Evolutionary conservation across 208 protist species (phyloP).

Genomic region (Porcisia hertigi): DNA sequence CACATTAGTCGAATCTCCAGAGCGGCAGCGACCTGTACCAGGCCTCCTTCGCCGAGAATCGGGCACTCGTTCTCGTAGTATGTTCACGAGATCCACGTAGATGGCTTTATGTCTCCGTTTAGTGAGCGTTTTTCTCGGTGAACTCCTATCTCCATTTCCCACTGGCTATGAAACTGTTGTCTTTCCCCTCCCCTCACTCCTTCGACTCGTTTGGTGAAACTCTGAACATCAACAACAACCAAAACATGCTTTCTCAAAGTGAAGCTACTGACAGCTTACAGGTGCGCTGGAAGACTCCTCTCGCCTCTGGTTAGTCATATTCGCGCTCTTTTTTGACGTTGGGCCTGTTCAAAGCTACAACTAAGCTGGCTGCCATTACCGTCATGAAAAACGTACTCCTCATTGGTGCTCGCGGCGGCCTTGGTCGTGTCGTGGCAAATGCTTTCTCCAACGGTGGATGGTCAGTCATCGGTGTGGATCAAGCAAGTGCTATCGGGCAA

Average conservation of each 20-base stretch:
- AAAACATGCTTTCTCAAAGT: too few relatives aligned
- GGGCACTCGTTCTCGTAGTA: neutral
- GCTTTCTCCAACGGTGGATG: conserved; percentile 26
- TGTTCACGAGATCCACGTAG: neutral
- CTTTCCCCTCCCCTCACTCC: too few relatives aligned
- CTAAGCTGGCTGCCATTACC: neutral
- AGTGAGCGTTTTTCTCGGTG: too few relatives aligned
- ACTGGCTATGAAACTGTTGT: too few relatives aligned
- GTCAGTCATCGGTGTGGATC: conserved; percentile 25
- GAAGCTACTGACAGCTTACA: too few relatives aligned
- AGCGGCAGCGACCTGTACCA: neutral
- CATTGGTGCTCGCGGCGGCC: conserved; percentile 48
- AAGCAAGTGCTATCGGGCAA: neutral
- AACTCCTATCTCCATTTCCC: too few relatives aligned
- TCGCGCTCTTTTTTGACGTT: neutral
- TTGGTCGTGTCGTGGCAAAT: conserved; percentile 42
- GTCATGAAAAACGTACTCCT: conserved; percentile 31
- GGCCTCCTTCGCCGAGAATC: neutral
- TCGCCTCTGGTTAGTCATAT: neutral
- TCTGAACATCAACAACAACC: too few relatives aligned
- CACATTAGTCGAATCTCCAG: neutral
- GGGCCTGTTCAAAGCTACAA: neutral
- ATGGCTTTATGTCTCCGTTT: too few relatives aligned
- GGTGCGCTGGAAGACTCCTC: too few relatives aligned
- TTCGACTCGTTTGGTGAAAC: too few relatives aligned